phyloP scores from a whole-genome alignment of 805 yeast species.

The Candida morakotiae region DNA sequence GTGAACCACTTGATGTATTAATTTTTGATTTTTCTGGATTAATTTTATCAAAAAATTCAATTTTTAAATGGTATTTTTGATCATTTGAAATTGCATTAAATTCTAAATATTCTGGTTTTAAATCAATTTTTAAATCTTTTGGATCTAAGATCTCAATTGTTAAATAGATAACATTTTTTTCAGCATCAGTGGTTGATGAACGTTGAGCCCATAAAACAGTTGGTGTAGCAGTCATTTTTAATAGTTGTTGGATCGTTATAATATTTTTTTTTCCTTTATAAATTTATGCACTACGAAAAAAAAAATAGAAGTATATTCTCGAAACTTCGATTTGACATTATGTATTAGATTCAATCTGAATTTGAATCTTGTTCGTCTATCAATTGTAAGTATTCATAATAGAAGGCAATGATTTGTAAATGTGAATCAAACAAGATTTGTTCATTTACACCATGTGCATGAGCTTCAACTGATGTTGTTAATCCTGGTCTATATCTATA shows the following conservation, averaged over 20 bases:
- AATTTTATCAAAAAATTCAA: constrained; percentile 76
- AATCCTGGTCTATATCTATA: constrained; percentile 42
- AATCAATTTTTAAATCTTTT: constrained; percentile 53
- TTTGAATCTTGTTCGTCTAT: constrained; percentile 21
- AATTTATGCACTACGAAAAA: not conserved
- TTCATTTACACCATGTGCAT: constrained; percentile 37
- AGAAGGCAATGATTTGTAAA: constrained; percentile 32
- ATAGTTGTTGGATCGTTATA: not conserved
- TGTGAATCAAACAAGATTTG: constrained; percentile 26
- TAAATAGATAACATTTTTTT: constrained; percentile 70
- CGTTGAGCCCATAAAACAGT: constrained; percentile 95
- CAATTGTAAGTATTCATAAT: constrained; percentile 43
- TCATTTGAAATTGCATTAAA: constrained; percentile 45
- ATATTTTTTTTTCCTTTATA: not conserved
- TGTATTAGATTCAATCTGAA: not conserved
- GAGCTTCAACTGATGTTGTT: constrained; percentile 14
- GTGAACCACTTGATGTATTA: constrained; percentile 54
- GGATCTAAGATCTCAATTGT: constrained; percentile 76
- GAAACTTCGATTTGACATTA: not conserved
- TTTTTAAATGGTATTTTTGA: constrained; percentile 55
- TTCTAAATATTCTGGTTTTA: constrained; percentile 52
- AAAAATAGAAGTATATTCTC: not conserved
- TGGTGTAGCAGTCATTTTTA: constrained; percentile 23
- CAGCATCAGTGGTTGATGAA: constrained; percentile 66
- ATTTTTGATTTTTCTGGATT: constrained; percentile 62